A percentile compares a stretch with the other conserved stretches of the same genome.
Conservation (phyloP, 176 grass and related monocot genomes). For the Ensete glaucum region DNA sequence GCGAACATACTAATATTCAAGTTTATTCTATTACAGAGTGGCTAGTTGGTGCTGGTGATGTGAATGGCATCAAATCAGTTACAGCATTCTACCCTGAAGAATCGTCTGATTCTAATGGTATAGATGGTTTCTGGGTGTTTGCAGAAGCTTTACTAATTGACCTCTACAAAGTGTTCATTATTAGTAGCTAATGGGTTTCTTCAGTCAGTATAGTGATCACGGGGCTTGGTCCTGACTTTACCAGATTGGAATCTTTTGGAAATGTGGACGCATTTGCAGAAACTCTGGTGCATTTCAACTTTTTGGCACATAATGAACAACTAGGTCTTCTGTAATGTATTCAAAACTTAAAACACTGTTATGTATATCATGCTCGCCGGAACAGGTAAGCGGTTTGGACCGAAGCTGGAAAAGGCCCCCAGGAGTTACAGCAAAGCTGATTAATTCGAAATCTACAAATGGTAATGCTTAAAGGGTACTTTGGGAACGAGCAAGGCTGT, state of each 20-base stretch:
- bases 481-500: background rate
- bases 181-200: background rate
- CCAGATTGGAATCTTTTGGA: conserved; percentile 84
- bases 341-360: background rate
- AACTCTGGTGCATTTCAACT: conserved; percentile 40
- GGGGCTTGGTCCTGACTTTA: conserved; percentile 90
- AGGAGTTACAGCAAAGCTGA: conserved; percentile 64
- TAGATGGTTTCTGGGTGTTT: background rate
- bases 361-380: background rate
- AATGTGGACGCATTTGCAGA: conserved; percentile 82
- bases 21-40: conserved; percentile 38
- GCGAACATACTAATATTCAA: background rate
- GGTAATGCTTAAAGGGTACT: conserved; percentile 17
- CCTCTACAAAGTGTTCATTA: background rate
- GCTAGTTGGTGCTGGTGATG: conserved; percentile 49
- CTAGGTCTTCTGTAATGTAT: background rate
- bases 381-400: conserved; percentile 73
- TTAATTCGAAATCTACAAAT: conserved; percentile 59
- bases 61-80: conserved; percentile 54
- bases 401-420: conserved; percentile 74
- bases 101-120: conserved; percentile 58
- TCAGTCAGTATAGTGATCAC: conserved; percentile 90
- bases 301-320: background rate
- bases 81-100: conserved; percentile 80
- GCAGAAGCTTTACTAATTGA: background rate